Evolutionary conservation across 768 basidiomycete genomes (phyloP).

Genomic region (Xerocomus brunneocitrinus): DNA sequence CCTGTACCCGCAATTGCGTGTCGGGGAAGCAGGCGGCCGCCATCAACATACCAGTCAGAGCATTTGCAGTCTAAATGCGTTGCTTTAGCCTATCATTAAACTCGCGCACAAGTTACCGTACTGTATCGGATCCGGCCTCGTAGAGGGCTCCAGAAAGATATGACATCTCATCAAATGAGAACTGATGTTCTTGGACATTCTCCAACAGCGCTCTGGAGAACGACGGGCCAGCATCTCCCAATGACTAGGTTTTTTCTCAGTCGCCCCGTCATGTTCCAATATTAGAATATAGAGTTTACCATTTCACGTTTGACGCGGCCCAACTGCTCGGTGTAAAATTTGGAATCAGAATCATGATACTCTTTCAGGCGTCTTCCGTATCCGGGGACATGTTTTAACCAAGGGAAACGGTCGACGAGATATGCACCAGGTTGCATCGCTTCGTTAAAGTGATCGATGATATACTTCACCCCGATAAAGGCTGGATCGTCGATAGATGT

Average conservation of each 20-base stretch:
- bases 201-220: background rate
- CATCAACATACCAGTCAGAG: background rate
- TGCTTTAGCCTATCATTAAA: background rate
- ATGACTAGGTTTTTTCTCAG: background rate
- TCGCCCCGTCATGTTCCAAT: background rate
- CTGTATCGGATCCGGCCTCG: background rate
- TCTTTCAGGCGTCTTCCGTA: slow-evolving; percentile 50
- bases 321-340: slow-evolving; percentile 47
- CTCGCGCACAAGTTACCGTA: no score
- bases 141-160: background rate
- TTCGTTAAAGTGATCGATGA: slow-evolving; percentile 24
- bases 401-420: slow-evolving; percentile 34
- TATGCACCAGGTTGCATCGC: slow-evolving; percentile 31
- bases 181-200: background rate
- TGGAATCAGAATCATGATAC: slow-evolving; percentile 48
- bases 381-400: slow-evolving; percentile 48
- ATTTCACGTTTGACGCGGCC: slow-evolving; percentile 41
- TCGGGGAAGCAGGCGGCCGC: no score
- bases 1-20: slow-evolving; percentile 41
- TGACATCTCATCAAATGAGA: background rate
- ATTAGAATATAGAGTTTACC: slow-evolving; percentile 22
- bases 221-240: background rate
- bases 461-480: slow-evolving; percentile 14
- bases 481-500: slow-evolving; percentile 22
- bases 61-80: background rate